Evolutionary conservation across 768 basidiomycete species (phyloP).

Genomic region (Phylloporus sp.): DNA sequence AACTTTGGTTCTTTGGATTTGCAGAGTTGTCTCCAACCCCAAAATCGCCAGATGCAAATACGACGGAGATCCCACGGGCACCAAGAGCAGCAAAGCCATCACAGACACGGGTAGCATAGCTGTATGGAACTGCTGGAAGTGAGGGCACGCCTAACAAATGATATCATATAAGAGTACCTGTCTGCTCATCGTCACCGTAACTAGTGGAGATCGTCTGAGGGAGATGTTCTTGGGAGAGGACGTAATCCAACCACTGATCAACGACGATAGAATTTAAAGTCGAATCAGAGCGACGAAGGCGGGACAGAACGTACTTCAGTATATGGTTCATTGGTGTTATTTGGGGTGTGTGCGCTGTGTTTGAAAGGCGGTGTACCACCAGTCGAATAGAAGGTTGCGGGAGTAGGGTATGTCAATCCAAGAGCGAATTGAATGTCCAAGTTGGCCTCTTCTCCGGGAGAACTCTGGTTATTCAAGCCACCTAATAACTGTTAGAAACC

Average conservation of each 20-base stretch:
- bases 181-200: constrained; percentile 72
- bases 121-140: constrained; percentile 44
- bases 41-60: constrained; percentile 63
- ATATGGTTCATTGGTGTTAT: constrained; percentile 50
- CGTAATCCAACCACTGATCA: constrained; percentile 57
- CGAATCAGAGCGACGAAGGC: background rate
- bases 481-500: constrained; percentile 34
- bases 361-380: constrained; percentile 57
- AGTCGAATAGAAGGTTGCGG: constrained; percentile 58
- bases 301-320: constrained; percentile 29
- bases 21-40: constrained; percentile 66
- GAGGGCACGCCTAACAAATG: background rate
- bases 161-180: constrained; percentile 39
- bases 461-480: constrained; percentile 56
- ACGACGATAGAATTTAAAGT: background rate
- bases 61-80: constrained; percentile 58
- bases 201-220: constrained; percentile 68
- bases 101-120: constrained; percentile 58
- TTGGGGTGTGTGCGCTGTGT: constrained; percentile 40
- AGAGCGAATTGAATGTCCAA: constrained; percentile 67
- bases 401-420: constrained; percentile 61
- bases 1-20: constrained; percentile 49
- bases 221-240: constrained; percentile 42
- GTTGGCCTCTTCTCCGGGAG: constrained; percentile 62
- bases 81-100: constrained; percentile 62